A percentile compares a stretch with the other conserved stretches of the same genome.
These are phyloP conservation scores for Thielaviopsis populi DNA, from an alignment of 2,329 filamentous ascomycete species.

Conservation along the genomic window DNA sequence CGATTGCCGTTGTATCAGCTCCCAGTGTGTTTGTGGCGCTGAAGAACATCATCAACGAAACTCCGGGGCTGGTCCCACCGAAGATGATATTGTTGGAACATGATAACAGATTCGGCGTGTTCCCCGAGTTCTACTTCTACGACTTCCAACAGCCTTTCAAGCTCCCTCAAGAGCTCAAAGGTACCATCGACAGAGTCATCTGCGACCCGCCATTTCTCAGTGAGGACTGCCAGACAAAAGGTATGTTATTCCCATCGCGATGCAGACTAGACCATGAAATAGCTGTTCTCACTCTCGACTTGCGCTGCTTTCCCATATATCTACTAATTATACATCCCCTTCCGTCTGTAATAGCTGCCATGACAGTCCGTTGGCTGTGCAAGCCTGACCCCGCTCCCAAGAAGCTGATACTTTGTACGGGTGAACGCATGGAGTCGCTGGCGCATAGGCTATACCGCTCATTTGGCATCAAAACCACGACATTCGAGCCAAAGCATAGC, in stretches of 20 bases:
- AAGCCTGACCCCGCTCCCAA: conserved; percentile 25
- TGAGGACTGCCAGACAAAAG: conserved; percentile 67
- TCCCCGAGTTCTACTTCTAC: conserved; percentile 59
- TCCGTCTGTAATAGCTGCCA: conserved; percentile 37
- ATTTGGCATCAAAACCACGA: conserved; percentile 47
- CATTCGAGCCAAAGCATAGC: conserved; percentile 53
- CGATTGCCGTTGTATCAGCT: conserved; percentile 55
- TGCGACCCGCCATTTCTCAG: conserved; percentile 68
- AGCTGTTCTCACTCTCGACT: background rate
- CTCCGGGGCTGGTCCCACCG: conserved; percentile 27
- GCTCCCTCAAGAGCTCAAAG: conserved; percentile 48
- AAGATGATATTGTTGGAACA: conserved; percentile 55
- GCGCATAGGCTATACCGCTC: conserved; percentile 52
- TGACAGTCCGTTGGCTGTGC: conserved; percentile 61
- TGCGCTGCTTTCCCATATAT: background rate
- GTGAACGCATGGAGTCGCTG: conserved; percentile 56
- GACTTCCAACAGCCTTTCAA: conserved; percentile 56
- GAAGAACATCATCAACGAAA: conserved; percentile 44
- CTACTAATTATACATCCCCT: background rate
- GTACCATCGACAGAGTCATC: conserved; percentile 52
- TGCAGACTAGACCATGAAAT: background rate
- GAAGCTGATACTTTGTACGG: conserved; percentile 56
- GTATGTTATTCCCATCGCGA: conserved; percentile 27
- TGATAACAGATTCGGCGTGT: conserved; percentile 58
- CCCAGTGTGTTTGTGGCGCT: conserved; percentile 65